Conservation (phyloP, 495 filamentous ascomycete genomes). For the Daldinia bambusicola region DNA sequence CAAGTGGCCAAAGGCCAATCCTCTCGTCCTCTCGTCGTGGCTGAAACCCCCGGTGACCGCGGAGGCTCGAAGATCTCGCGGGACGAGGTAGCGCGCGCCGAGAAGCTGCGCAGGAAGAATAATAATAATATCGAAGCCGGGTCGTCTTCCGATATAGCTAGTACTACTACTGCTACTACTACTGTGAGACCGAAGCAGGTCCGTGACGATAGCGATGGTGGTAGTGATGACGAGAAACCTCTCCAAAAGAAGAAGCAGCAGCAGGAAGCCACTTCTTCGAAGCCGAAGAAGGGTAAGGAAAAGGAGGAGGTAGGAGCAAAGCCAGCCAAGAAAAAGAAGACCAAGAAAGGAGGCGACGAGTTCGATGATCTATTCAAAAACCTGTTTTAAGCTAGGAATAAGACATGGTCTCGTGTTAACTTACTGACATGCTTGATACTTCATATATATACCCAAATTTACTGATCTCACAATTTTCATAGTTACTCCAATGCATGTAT, state of each 20-base stretch:
- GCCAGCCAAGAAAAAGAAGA: conserved; percentile 38
- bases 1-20: neutral
- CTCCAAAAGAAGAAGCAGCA: neutral
- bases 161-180: too few species aligned
- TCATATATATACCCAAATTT: neutral
- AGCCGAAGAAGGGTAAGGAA: neutral
- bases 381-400: conserved; percentile 28
- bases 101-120: conserved; percentile 6
- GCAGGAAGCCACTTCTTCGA: neutral
- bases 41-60: neutral
- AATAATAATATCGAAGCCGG: conserved; percentile 11
- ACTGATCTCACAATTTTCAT: neutral
- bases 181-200: conserved; percentile 4
- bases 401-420: neutral
- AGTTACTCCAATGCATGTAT: neutral
- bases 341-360: conserved; percentile 47
- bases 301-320: neutral
- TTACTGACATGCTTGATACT: too few species aligned
- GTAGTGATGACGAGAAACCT: neutral
- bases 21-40: neutral
- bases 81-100: conserved; percentile 21
- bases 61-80: conserved; percentile 26
- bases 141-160: neutral
- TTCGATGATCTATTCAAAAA: conserved; percentile 54
- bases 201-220: neutral